Base-by-base conservation (phyloP, 2,329 filamentous ascomycete species). In the Colletotrichum destructivum region DNA sequence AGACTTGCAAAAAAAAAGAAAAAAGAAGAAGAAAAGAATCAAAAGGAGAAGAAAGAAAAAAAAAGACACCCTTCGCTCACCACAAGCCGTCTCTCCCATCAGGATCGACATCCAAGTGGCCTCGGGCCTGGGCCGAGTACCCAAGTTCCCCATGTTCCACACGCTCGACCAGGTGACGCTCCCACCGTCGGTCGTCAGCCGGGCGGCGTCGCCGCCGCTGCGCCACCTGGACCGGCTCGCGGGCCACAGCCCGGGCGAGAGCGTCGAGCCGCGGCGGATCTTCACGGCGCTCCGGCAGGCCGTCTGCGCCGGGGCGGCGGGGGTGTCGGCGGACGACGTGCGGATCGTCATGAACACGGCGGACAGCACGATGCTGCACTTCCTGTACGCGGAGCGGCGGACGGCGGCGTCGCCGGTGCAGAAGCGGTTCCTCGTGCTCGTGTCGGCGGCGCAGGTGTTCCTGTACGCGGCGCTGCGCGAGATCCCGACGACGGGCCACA, bases 291-390 rank as follows among this genome's bases (percentile, higher is more conserved):
- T 74, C 23, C 52, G 72, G 49, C 71, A 72, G 47, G 65, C 72
- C 26, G 62, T 74, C 7, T 54, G 42, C 44, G 63, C 73, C 13
- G 68, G 67, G 49, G 57, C 56, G 4, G 62, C 26, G 56, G 35
- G 31, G 15, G 52, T 74, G 31, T 35, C 64, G n/a, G 73, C 69
- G 35, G 73, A 74, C 66, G 51, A 52, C 31, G 72, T 74, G 47
- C 61, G 73, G 16, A 74, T 74, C 49, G 49, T 74, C 42, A 74
- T 74, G 73, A 72, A 71, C 59, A 69, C 72, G 26, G 73, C 72
- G 6, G 73, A 74, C 55, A 67, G 55, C 57, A 44, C 62, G n/a
- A 74, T 74, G 35, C 66, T 74, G 64, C 62, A 62, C 44, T 74
- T 67, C 26, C 55, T 74, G 4, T 74, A 69, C 26, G 72, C 54